Conservation (phyloP, 192 early-diverging fungal species). For the Podila horticola region DNA sequence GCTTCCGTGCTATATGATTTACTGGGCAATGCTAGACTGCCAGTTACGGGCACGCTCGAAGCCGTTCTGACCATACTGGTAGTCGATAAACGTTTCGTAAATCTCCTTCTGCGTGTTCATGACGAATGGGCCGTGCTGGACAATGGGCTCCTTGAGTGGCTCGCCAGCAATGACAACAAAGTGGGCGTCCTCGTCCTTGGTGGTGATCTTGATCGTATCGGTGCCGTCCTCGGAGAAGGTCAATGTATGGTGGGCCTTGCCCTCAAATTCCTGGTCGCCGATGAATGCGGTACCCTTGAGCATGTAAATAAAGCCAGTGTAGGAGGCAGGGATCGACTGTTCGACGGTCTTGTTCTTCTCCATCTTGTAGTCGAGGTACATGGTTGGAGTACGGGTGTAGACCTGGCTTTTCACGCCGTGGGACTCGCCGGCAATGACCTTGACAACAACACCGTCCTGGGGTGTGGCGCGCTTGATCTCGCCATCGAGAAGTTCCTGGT, state of each 20-base stretch:
- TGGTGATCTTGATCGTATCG: conserved; percentile 26
- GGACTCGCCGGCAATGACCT: conserved; percentile 18
- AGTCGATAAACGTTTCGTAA: conserved; percentile 62
- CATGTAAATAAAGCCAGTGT: conserved; percentile 32
- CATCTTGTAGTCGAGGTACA: conserved; percentile 25
- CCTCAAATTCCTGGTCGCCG: conserved; percentile 8
- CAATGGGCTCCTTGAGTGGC: conserved; percentile 61
- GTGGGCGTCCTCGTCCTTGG: conserved; percentile 12
- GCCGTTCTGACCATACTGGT: conserved; percentile 66
- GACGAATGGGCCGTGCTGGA: conserved; percentile 70
- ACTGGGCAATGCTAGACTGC: conserved; percentile 45
- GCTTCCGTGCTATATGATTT: too few species aligned
- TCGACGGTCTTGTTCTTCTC: conserved; percentile 7
- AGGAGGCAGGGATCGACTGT: conserved; percentile 27
- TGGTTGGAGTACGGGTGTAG: conserved; percentile 28
- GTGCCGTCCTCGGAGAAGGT: not conserved
- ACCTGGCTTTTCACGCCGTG: too few species aligned
- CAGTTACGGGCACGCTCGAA: conserved; percentile 68
- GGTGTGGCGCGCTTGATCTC: conserved; percentile 25
- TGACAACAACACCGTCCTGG: not conserved
- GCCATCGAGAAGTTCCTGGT: conserved; percentile 23
- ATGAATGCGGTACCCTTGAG: conserved; percentile 20
- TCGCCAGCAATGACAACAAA: conserved; percentile 50
- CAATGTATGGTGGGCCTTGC: too few species aligned
- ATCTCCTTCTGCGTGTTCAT: conserved; percentile 70